Evolutionary conservation across 495 filamentous ascomycete species (phyloP).

Genomic region (Trichocladium antarcticum): DNA sequence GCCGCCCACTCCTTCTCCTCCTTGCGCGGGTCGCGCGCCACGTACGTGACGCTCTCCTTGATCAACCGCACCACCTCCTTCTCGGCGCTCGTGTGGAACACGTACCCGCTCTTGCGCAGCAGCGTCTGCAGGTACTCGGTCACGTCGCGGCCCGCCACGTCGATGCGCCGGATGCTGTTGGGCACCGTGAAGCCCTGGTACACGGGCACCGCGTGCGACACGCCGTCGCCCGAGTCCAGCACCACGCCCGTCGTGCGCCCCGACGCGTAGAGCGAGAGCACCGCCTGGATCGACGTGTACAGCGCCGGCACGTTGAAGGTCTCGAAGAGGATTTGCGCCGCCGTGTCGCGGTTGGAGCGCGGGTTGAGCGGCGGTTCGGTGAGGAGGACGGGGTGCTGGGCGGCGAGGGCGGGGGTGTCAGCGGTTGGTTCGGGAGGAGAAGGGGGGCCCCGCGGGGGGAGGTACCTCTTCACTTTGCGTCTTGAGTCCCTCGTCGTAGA

Average conservation of each 20-base stretch:
- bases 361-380: constrained; percentile 97
- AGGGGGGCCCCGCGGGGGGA: not conserved
- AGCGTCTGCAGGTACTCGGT: constrained; percentile 91
- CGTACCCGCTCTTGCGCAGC: constrained; percentile 81
- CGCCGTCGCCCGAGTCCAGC: constrained; percentile 88
- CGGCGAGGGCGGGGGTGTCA: not conserved
- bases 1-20: constrained; percentile 94
- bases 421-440: not conserved
- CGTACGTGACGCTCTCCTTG: constrained; percentile 89
- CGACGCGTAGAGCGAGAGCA: constrained; percentile 91
- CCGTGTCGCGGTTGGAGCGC: constrained; percentile 87
- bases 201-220: constrained; percentile 94
- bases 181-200: constrained; percentile 98
- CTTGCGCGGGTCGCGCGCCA: constrained; percentile 79
- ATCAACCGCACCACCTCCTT: constrained; percentile 95
- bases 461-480: constrained; percentile 87
- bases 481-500: constrained; percentile 61
- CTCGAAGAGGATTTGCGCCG: constrained; percentile 96
- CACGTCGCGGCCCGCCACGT: constrained; percentile 95
- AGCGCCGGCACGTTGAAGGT: constrained; percentile 96
- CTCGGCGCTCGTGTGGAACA: constrained; percentile 95
- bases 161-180: constrained; percentile 85
- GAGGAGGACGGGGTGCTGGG: constrained; percentile 83
- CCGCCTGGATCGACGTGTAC: constrained; percentile 94
- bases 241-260: constrained; percentile 95